Conservation (phyloP, 1,139 yeast genomes). For the Magnusiomyces paraingens region DNA sequence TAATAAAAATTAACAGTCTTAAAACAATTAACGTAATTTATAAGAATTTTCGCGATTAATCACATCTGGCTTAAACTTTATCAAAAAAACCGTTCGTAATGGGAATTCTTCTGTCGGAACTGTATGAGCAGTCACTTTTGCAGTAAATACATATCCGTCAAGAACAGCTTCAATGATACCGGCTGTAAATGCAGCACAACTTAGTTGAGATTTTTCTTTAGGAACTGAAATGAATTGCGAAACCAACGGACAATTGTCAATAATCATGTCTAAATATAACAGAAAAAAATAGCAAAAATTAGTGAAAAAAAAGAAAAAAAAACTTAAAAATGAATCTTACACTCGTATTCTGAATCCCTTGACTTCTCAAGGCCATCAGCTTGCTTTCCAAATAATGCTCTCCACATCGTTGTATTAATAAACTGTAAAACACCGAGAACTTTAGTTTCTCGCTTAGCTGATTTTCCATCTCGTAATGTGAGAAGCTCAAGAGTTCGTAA, state of each 20-base stretch:
- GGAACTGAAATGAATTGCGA: slow-evolving; percentile 77
- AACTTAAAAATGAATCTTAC: slow-evolving; percentile 22
- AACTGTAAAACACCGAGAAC: slow-evolving; percentile 77
- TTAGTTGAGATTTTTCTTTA: slow-evolving; percentile 68
- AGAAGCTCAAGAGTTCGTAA: slow-evolving; percentile 51
- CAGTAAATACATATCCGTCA: slow-evolving; percentile 73
- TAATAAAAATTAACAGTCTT: no score
- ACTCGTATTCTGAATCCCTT: slow-evolving; percentile 74
- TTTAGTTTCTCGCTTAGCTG: slow-evolving; percentile 62
- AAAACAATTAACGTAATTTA: slow-evolving; percentile 2
- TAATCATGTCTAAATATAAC: slow-evolving; percentile 45
- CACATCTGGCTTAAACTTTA: slow-evolving; percentile 45
- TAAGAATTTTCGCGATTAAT: slow-evolving; percentile 13
- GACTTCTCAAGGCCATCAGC: slow-evolving; percentile 89
- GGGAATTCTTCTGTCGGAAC: slow-evolving; percentile 63
- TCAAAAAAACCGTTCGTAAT: slow-evolving; percentile 71
- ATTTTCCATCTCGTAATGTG: slow-evolving; percentile 59
- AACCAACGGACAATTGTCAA: slow-evolving; percentile 73
- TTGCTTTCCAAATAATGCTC: slow-evolving; percentile 65
- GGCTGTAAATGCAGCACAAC: slow-evolving; percentile 81
- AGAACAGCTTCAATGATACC: slow-evolving; percentile 89
- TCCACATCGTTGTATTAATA: slow-evolving; percentile 80
- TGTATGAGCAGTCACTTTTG: slow-evolving; percentile 82
- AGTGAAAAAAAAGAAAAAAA: neutral
- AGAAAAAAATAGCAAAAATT: neutral